Evolutionary conservation across 805 yeast species (phyloP).

Genomic region (Pichia cabralensis): DNA sequence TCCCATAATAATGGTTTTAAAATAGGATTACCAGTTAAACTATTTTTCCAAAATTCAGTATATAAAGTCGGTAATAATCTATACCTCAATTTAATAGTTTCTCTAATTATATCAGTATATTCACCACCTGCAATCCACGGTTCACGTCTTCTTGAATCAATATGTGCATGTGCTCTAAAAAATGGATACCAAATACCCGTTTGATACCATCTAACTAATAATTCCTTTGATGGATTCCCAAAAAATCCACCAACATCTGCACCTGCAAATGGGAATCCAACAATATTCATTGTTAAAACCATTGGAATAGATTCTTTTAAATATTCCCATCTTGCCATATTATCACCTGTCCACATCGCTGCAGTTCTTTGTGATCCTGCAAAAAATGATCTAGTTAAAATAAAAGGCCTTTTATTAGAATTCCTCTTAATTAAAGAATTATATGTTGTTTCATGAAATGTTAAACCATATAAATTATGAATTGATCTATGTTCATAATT

Average conservation of each 20-base stretch:
- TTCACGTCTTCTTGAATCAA: slow-evolving; percentile 85
- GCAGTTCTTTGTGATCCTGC: slow-evolving; percentile 88
- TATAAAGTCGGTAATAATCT: slow-evolving; percentile 68
- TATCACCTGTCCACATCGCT: slow-evolving; percentile 98
- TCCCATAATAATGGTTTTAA: slow-evolving; percentile 59
- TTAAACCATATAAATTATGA: slow-evolving; percentile 77
- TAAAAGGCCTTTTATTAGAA: slow-evolving; percentile 62
- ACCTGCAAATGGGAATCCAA: slow-evolving; percentile 87
- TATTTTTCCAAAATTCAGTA: slow-evolving; percentile 63
- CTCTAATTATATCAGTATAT: slow-evolving; percentile 51
- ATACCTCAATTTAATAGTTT: slow-evolving; percentile 68
- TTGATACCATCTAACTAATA: slow-evolving; percentile 90
- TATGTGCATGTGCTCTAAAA: slow-evolving; percentile 94
- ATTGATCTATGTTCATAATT: slow-evolving; percentile 85
- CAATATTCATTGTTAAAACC: slow-evolving; percentile 71
- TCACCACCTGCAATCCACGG: slow-evolving; percentile 85
- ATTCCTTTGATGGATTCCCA: slow-evolving; percentile 76
- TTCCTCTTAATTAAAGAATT: slow-evolving; percentile 48
- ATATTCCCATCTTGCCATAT: slow-evolving; percentile 87
- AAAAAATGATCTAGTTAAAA: slow-evolving; percentile 77
- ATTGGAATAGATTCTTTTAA: slow-evolving; percentile 74
- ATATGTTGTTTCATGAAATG: slow-evolving; percentile 73
- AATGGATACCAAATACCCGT: slow-evolving; percentile 95
- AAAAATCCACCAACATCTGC: slow-evolving; percentile 97
- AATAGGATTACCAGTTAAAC: slow-evolving; percentile 56